Evolutionary conservation across 768 basidiomycete genomes (phyloP).

Genomic region (Russula abietina): DNA sequence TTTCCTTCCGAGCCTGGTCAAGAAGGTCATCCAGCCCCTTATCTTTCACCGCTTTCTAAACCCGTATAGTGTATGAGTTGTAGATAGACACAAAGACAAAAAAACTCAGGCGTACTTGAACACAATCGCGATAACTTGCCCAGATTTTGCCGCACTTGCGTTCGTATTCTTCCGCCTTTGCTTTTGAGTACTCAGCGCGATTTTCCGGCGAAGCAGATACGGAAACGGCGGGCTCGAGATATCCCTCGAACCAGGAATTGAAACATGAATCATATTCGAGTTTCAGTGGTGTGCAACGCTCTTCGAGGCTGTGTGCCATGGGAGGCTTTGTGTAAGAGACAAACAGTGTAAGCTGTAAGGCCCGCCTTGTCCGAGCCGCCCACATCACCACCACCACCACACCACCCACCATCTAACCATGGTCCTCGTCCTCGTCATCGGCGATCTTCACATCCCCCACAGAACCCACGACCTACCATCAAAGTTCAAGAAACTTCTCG

Average conservation of each 20-base stretch:
- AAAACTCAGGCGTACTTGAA: conserved; percentile 54
- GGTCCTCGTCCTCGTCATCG: conserved; percentile 94
- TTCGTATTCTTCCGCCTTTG: conserved; percentile 87
- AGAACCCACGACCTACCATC: conserved; percentile 82
- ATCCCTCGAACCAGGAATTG: conserved; percentile 97
- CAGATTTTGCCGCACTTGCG: conserved; percentile 78
- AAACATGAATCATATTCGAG: conserved; percentile 90
- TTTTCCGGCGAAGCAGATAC: conserved; percentile 36
- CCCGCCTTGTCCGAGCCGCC: background rate
- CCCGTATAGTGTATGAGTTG: background rate
- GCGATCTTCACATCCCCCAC: conserved; percentile 95
- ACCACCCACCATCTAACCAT: conserved; percentile 35
- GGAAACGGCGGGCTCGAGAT: conserved; percentile 73
- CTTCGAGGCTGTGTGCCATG: conserved; percentile 78
- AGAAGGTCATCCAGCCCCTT: conserved; percentile 72
- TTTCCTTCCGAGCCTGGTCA: conserved; percentile 52
- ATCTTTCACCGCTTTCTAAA: conserved; percentile 71
- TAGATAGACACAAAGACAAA: background rate
- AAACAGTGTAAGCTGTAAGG: background rate
- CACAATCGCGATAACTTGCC: conserved; percentile 71
- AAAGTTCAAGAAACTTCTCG: conserved; percentile 95
- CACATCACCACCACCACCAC: no score
- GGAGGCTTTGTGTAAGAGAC: background rate
- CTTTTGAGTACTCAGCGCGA: conserved; percentile 56
- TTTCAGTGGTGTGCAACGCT: conserved; percentile 86